Evolutionary conservation across 2,329 filamentous ascomycete species (phyloP).

Genomic region (Neofusicoccum sp.): DNA sequence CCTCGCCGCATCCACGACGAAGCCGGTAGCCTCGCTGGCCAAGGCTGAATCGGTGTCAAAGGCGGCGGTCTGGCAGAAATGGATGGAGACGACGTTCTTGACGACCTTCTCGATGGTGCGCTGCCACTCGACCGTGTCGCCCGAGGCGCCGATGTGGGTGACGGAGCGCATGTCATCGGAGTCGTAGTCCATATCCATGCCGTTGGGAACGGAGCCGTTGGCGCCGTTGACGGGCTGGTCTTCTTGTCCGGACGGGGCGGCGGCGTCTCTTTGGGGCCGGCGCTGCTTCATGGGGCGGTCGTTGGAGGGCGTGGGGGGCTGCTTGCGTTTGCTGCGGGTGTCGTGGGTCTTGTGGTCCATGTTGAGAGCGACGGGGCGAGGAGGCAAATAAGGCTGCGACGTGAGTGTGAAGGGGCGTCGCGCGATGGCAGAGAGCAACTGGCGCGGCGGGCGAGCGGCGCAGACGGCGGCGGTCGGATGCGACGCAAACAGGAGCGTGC

Average conservation of each 20-base stretch:
- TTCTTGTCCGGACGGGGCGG: slow-evolving; percentile 41
- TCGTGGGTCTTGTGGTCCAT: slow-evolving; percentile 20
- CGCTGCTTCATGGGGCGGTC: slow-evolving; percentile 60
- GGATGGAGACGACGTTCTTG: slow-evolving; percentile 94
- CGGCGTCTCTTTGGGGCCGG: slow-evolving; percentile 48
- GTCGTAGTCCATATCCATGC: slow-evolving; percentile 44
- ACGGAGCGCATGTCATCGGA: slow-evolving; percentile 44
- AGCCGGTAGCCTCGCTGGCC: slow-evolving; percentile 94
- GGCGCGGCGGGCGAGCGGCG: background rate
- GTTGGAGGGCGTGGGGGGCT: slow-evolving; percentile 51
- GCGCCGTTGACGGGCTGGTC: slow-evolving; percentile 31
- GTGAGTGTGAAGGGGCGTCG: background rate
- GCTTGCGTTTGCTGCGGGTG: slow-evolving; percentile 58
- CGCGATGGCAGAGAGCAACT: background rate
- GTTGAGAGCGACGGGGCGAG: background rate
- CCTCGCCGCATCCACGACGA: slow-evolving; percentile 92
- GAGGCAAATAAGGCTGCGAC: background rate
- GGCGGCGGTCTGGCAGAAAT: slow-evolving; percentile 96
- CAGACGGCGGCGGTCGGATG: background rate
- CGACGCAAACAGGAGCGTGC: background rate
- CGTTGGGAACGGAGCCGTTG: slow-evolving; percentile 48
- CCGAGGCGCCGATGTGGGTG: slow-evolving; percentile 48
- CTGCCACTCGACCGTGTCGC: slow-evolving; percentile 87
- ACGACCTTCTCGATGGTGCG: slow-evolving; percentile 93
- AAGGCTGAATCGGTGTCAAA: slow-evolving; percentile 97